Conservation (phyloP, 352 stramenopile genomes). For the Pythium aquatile region DNA sequence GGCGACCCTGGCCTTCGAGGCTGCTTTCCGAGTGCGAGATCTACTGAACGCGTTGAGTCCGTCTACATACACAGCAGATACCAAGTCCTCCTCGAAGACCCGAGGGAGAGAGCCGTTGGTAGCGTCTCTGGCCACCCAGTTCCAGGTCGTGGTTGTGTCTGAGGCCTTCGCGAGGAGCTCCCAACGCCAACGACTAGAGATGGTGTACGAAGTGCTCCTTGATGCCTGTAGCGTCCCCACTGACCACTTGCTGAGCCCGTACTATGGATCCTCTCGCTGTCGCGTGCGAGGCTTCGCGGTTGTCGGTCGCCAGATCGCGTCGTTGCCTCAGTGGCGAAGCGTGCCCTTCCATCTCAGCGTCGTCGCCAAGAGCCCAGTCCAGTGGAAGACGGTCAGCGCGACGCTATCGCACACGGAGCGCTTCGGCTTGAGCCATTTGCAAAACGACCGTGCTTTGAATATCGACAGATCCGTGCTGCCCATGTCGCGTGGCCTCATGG, state of each 20-base stretch:
- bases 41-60: conserved; percentile 21
- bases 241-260: not conserved
- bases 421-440: conserved; percentile 50
- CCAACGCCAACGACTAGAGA: conserved; percentile 45
- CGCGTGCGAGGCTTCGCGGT: conserved; percentile 32
- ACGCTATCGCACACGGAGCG: conserved; percentile 42
- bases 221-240: not conserved
- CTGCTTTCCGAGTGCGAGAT: conserved; percentile 26
- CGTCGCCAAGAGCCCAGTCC: conserved; percentile 40
- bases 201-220: conserved; percentile 37
- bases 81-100: not conserved
- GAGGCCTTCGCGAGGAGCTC: conserved; percentile 46
- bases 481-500: conserved; percentile 22
- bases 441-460: conserved; percentile 44
- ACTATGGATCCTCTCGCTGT: conserved; percentile 9
- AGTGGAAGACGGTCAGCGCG: conserved; percentile 31
- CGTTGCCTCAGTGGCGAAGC: conserved; percentile 42
- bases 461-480: conserved; percentile 33
- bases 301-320: conserved; percentile 33
- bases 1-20: conserved; percentile 37
- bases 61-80: not conserved
- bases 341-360: conserved; percentile 45
- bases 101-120: conserved; percentile 23
- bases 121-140: conserved; percentile 31
- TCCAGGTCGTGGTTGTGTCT: conserved; percentile 52